phyloP scores from a whole-genome alignment of 192 early-diverging fungal genomes.

The Umbelopsis sp. region DNA sequence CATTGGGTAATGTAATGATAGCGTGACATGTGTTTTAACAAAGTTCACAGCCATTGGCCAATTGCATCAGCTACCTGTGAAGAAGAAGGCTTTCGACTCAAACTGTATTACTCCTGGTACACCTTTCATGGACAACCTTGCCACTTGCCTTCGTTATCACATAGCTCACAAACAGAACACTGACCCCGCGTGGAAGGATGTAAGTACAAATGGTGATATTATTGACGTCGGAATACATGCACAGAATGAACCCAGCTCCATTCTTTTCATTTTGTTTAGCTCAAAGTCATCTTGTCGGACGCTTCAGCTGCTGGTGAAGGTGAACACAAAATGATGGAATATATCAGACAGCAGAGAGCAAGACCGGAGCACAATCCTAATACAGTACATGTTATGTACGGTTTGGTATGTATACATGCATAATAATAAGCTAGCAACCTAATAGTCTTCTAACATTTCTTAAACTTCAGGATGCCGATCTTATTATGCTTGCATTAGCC shows the following conservation, averaged over 20 bases:
- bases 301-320: slow-evolving; percentile 98
- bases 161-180: slow-evolving; percentile 84
- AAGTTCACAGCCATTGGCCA: slow-evolving; percentile 54
- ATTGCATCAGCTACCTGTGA: slow-evolving; percentile 48
- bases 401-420: slow-evolving; percentile 52
- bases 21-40: not conserved
- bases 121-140: slow-evolving; percentile 92
- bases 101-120: slow-evolving; percentile 99
- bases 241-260: not conserved
- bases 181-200: slow-evolving; percentile 84
- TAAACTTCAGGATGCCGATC: slow-evolving; percentile 80
- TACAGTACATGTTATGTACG: slow-evolving; percentile 91
- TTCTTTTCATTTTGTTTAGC: slow-evolving; percentile 22
- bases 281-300: slow-evolving; percentile 91
- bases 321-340: slow-evolving; percentile 99
- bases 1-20: not conserved
- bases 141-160: slow-evolving; percentile 86
- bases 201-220: slow-evolving; percentile 25
- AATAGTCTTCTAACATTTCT: not conserved
- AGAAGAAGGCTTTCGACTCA: slow-evolving; percentile 80
- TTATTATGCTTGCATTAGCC: slow-evolving; percentile 95
- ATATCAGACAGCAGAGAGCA: slow-evolving; percentile 80
- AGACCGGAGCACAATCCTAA: slow-evolving; percentile 87
- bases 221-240: not conserved
- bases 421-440: not conserved